Base-by-base conservation (phyloP, 1,139 yeast species). In the Saccharomyces pastorianus region DNA sequence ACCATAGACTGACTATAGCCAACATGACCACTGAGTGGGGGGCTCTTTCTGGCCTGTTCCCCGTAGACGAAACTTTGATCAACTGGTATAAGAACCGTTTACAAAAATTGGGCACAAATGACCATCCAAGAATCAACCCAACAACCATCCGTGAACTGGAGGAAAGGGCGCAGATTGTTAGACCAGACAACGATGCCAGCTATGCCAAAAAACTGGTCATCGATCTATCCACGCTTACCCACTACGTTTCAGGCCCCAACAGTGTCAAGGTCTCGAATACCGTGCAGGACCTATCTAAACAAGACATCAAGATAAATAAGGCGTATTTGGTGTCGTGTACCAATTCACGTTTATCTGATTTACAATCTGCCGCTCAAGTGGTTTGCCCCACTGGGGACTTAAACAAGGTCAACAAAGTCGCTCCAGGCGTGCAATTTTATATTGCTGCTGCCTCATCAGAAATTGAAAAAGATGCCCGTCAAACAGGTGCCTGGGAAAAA, bases 21-120 rank as follows among this genome's bases (percentile, higher is more conserved):
- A 93, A 93, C 69, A 93, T 93, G 99, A 93, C 99, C 51, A 93
- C 99, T 46, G 99, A 93, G 73, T 93, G 99, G 99, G 99, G 99
- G 64, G 99, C 99, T 0, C 77, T 93, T 14, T 87, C 96, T 5
- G 99, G 99, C 48, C 75, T 93, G 57, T 93, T 93, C 81, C 98
- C 99, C 4, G 90, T 93, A 23, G 99, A 93, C 69, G 76, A 81
- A 26, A 83, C 83, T 17, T 76, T 90, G 63, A 72, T 90, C 48
- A 75, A 84, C 54, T 93, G 91, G 84, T 93, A 93, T 73, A 76
- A 61, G 51, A 72, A 81, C 51, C 78, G 97, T 65, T 68, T 89
- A 53, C 60, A 73, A 31, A 77, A 79, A 60, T 76, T 90, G 53
- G 90, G 91, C 27, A 84, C 83, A 63, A 85, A 88, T 51, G 13